These are phyloP conservation scores for Lathyrus aphaca DNA, from an alignment of 306 rosid species.

Conservation along the genomic window DNA sequence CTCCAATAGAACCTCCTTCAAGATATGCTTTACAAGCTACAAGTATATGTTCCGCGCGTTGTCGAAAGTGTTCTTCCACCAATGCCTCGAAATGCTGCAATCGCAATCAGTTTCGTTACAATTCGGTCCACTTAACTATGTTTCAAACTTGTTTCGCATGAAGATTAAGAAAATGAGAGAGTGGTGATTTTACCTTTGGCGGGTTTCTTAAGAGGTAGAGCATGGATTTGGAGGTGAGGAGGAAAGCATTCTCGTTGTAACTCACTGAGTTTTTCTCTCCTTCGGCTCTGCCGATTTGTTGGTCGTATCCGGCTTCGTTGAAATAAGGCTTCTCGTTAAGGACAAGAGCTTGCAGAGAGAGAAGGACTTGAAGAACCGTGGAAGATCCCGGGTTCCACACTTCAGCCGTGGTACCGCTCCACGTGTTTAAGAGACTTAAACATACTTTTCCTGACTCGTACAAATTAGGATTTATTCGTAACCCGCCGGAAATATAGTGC, in stretches of 20 bases:
- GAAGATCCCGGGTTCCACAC: conserved; percentile 86
- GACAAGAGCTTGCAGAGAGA: conserved; percentile 96
- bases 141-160: background rate
- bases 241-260: conserved; percentile 94
- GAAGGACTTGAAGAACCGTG: conserved; percentile 90
- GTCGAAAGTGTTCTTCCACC: conserved; percentile 76
- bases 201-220: conserved; percentile 66
- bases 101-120: conserved; percentile 28
- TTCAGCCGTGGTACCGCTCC: conserved; percentile 80
- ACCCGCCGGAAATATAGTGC: conserved; percentile 88
- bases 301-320: conserved; percentile 97
- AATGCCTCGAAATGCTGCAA: conserved; percentile 85
- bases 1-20: conserved; percentile 73
- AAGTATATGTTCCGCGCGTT: conserved; percentile 58
- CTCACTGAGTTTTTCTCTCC: conserved; percentile 93
- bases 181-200: conserved; percentile 60
- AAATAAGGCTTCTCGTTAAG: conserved; percentile 96
- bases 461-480: conserved; percentile 85
- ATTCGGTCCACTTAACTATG: background rate
- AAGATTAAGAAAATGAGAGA: background rate
- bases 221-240: conserved; percentile 86
- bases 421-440: conserved; percentile 86
- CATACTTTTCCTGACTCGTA: conserved; percentile 97
- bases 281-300: conserved; percentile 83
- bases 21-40: conserved; percentile 73